Percentiles rank a stretch among this genome's conserved stretches.
Conservation (phyloP, 495 filamentous ascomycete species). For the Aspergillus sclerotioniger region DNA sequence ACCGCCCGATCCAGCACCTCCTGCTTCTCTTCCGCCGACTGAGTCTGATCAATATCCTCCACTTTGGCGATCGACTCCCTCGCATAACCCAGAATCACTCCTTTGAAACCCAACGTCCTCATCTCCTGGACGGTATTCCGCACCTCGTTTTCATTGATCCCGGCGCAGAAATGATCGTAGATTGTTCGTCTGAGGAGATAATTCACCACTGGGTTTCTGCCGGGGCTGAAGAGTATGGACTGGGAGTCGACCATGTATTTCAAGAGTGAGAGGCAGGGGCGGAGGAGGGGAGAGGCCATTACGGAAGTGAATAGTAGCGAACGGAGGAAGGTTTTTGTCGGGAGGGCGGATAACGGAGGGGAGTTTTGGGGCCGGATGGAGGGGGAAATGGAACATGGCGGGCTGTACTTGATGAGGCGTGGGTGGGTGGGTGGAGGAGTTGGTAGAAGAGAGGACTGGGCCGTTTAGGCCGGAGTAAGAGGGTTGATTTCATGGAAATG, state of each 20-base stretch:
- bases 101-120: constrained; percentile 66
- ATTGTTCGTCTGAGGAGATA: constrained; percentile 71
- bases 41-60: constrained; percentile 27
- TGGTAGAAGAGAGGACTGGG: constrained; percentile 4
- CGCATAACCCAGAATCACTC: constrained; percentile 77
- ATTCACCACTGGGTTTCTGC: constrained; percentile 54
- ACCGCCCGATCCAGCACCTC: constrained; percentile 35
- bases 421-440: constrained; percentile 1
- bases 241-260: constrained; percentile 62
- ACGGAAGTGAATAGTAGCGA: constrained; percentile 70
- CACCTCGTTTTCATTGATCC: constrained; percentile 64
- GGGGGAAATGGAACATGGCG: constrained; percentile 11
- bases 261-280: constrained; percentile 60
- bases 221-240: constrained; percentile 53
- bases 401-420: constrained; percentile 11
- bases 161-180: constrained; percentile 83
- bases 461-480: constrained; percentile 7
- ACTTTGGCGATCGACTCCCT: constrained; percentile 66
- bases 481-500: constrained; percentile 10
- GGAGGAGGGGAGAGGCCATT: constrained; percentile 71
- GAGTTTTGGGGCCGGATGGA: not conserved
- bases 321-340: constrained; percentile 65
- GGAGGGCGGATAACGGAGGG: constrained; percentile 63
- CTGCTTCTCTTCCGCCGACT: constrained; percentile 19
- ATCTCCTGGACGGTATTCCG: constrained; percentile 54